phyloP scores from a whole-genome alignment of 192 early-diverging fungal genomes.

The Linnemannia schmuckeri region DNA sequence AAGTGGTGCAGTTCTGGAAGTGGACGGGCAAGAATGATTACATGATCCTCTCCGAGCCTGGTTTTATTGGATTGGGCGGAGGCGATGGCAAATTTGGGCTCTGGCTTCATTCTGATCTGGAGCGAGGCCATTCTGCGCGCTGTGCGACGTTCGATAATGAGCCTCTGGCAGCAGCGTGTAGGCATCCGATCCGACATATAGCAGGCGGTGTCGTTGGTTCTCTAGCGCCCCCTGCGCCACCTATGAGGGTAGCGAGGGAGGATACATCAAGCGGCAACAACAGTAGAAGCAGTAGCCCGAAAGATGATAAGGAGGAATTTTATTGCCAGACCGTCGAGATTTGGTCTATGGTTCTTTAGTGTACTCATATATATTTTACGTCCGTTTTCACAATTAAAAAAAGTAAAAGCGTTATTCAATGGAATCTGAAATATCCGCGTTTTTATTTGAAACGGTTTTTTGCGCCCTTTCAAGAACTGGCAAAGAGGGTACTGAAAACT shows the following conservation, averaged over 20 bases:
- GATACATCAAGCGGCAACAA: not conserved
- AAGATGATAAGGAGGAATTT: slow-evolving; percentile 47
- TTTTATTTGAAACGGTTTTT: not conserved
- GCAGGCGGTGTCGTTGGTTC: not conserved
- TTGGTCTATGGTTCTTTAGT: slow-evolving; percentile 38
- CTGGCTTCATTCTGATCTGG: slow-evolving; percentile 80
- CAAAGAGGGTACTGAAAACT: slow-evolving; percentile 35
- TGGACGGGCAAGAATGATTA: slow-evolving; percentile 87
- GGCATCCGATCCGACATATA: slow-evolving; percentile 18
- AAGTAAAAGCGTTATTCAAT: not conserved
- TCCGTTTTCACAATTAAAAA: not conserved
- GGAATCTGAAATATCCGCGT: not conserved
- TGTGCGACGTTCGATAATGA: slow-evolving; percentile 87
- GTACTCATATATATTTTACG: not conserved
- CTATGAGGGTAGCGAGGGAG: not conserved
- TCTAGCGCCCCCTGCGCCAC: not conserved
- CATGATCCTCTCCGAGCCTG: slow-evolving; percentile 78
- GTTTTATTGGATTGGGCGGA: slow-evolving; percentile 84
- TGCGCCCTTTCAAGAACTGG: not conserved
- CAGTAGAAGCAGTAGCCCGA: slow-evolving; percentile 34
- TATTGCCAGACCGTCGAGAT: slow-evolving; percentile 54
- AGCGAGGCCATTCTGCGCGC: slow-evolving; percentile 73
- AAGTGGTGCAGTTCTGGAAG: slow-evolving; percentile 66
- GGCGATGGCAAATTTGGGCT: slow-evolving; percentile 83
- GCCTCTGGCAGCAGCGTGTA: slow-evolving; percentile 59